Evolutionary conservation across 805 yeast genomes (phyloP), one percentile per base, ranked within the genome.

Genomic region (Candida manassasensis): DNA sequence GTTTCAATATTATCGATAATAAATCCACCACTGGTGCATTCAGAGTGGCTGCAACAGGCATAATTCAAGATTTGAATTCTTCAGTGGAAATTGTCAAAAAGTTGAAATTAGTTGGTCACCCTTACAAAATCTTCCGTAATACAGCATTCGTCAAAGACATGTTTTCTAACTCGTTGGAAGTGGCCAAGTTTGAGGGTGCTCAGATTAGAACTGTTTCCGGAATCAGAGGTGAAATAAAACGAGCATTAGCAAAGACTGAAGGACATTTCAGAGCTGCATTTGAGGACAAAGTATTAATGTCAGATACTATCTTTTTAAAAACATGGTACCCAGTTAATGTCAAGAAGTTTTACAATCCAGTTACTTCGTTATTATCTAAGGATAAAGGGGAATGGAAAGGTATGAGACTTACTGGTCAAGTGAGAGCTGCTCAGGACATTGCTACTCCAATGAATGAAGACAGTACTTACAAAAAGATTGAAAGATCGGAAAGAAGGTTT

Each of bases 101-200:
- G 58, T 73, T 93, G 63, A 93, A 93, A 60, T 73, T 93, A 38
- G 96, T 93, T 26, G 99, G 99, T 33, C 75, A 87, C 57, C 97
- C 99, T 14, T 78, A 83, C 60, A 89, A 93, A 69, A 77, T 93
- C 32, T 90, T 82, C 77, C 81, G 87, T 54, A 93, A 93, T 63
- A 93, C 98, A 4, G 98, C 98, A 1, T 93, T 94, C 57, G 82
- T 93, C 53, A 90, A 87, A 62, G 97, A 90, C 52, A 93, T 93
- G 99, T 93, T 93, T 59, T 71, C 83, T 18, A 81, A 93, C 40
- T 75, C 95, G 0, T 70, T 93, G 61, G 99, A 93, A 63, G 96
- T 90, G 38, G 97, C 97, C 26, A 85, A 88, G 57, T 93, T 93
- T 54, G 98, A 93, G 66, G 99, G 99, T 39, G 98, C 98, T 0